phyloP scores from a whole-genome alignment of 331 rosid genomes.

The Malus hybrid region DNA sequence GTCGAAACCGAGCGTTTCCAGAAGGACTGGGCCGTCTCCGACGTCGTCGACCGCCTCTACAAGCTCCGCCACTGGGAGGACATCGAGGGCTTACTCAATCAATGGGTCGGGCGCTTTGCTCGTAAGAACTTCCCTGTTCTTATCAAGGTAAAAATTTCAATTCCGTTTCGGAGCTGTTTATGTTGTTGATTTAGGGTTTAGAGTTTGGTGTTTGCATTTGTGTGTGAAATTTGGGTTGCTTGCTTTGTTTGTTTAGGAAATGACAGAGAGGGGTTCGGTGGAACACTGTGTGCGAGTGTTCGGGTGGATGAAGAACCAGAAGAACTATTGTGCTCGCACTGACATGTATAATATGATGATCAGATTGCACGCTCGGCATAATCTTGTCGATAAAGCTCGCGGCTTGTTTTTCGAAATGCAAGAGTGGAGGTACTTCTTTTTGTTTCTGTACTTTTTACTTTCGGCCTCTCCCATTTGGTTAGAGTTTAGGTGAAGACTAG shows the following conservation, averaged over 20 bases:
- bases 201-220: neutral
- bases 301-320: constrained; percentile 77
- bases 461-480: neutral
- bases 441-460: neutral
- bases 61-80: constrained; percentile 41
- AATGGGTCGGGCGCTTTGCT: constrained; percentile 84
- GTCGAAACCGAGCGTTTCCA: constrained; percentile 67
- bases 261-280: constrained; percentile 68
- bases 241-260: constrained; percentile 35
- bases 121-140: constrained; percentile 78
- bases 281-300: constrained; percentile 65
- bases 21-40: constrained; percentile 80
- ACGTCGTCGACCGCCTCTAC: constrained; percentile 52
- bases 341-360: constrained; percentile 91
- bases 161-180: neutral
- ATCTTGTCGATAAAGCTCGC: constrained; percentile 74
- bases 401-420: constrained; percentile 96
- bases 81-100: constrained; percentile 64
- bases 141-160: constrained; percentile 36
- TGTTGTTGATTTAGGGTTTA: neutral
- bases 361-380: constrained; percentile 74
- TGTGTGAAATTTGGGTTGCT: neutral
- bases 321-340: constrained; percentile 70
- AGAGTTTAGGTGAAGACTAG: neutral
- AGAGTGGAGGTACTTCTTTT: constrained; percentile 55